phyloP scores from a whole-genome alignment of 176 grass and related monocot genomes.

The Alloteropsis semialata region DNA sequence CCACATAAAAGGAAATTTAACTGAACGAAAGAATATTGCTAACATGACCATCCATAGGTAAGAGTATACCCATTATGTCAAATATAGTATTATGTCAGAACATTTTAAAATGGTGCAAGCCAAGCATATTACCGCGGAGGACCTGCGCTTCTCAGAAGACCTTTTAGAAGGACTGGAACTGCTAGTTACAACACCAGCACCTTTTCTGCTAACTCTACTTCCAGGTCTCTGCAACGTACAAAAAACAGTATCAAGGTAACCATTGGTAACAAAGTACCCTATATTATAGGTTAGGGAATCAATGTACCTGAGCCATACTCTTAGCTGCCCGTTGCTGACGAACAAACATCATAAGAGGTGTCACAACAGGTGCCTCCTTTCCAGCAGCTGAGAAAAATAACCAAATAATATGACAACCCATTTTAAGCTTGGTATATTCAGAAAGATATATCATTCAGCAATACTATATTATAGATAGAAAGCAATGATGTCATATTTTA shows the following conservation, averaged over 20 bases:
- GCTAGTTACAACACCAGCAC: conserved; percentile 53
- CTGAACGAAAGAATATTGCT: not conserved
- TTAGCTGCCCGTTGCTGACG: conserved; percentile 94
- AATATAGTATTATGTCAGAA: not conserved
- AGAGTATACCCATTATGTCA: not conserved
- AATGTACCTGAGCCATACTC: conserved; percentile 64
- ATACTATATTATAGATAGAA: not conserved
- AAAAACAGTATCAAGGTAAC: not conserved
- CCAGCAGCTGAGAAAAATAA: conserved; percentile 51
- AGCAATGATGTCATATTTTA: conserved; percentile 32
- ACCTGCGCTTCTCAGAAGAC: conserved; percentile 76
- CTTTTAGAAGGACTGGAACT: conserved; percentile 66
- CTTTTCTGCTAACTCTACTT: conserved; percentile 72
- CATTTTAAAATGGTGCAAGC: not conserved
- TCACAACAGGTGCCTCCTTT: conserved; percentile 84
- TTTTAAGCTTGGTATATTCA: conserved; percentile 30
- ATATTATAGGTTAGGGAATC: not conserved
- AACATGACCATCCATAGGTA: not conserved
- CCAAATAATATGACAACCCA: conserved; percentile 5
- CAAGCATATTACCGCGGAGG: conserved; percentile 50
- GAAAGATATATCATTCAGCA: conserved; percentile 1
- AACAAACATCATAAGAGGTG: conserved; percentile 88
- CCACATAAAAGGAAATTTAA: not conserved
- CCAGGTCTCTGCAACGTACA: conserved; percentile 59
- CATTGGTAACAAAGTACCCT: conserved; percentile 8